These are phyloP conservation scores for Tetratostichococcus sp. DNA, from an alignment of 139 green algal species.

Conservation along the genomic window DNA sequence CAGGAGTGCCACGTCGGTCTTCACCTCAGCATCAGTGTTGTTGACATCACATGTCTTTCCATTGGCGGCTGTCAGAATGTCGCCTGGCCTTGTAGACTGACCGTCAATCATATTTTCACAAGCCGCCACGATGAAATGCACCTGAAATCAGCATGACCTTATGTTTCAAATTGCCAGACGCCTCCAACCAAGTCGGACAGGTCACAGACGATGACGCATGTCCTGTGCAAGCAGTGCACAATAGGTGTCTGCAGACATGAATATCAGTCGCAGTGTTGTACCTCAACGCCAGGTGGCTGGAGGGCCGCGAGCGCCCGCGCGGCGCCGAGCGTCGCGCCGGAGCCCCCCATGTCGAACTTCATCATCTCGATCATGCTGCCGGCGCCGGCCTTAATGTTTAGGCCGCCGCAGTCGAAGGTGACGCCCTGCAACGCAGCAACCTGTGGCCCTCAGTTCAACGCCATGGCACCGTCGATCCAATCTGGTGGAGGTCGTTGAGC, in stretches of 20 bases:
- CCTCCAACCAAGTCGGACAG: not conserved
- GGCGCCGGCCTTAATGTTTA: conserved; percentile 95
- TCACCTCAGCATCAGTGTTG: conserved; percentile 34
- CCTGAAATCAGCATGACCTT: conserved; percentile 21
- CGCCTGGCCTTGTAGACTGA: conserved; percentile 82
- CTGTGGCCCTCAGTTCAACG: not conserved
- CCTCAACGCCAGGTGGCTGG: conserved; percentile 64
- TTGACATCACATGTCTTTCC: conserved; percentile 87
- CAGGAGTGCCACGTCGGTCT: too few relatives aligned
- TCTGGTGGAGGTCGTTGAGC: too few relatives aligned
- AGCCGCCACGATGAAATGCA: conserved; percentile 93
- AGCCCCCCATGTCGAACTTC: conserved; percentile 61
- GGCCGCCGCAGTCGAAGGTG: conserved; percentile 90
- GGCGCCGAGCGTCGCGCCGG: conserved; percentile 75
- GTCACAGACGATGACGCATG: too few relatives aligned
- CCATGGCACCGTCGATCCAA: too few relatives aligned
- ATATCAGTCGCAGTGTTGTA: too few relatives aligned
- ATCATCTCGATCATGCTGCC: conserved; percentile 94
- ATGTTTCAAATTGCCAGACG: not conserved
- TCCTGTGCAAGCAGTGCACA: too few relatives aligned
- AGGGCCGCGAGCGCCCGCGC: conserved; percentile 65
- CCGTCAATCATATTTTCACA: conserved; percentile 98
- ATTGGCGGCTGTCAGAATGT: conserved; percentile 88
- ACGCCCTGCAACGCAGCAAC: conserved; percentile 13
- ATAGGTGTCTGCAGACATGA: too few relatives aligned